A percentile compares a stretch with the other conserved stretches of the same genome.
Evolutionary conservation across 139 green algal genomes (phyloP).

Genomic region (Pedinophyceae sp.): DNA sequence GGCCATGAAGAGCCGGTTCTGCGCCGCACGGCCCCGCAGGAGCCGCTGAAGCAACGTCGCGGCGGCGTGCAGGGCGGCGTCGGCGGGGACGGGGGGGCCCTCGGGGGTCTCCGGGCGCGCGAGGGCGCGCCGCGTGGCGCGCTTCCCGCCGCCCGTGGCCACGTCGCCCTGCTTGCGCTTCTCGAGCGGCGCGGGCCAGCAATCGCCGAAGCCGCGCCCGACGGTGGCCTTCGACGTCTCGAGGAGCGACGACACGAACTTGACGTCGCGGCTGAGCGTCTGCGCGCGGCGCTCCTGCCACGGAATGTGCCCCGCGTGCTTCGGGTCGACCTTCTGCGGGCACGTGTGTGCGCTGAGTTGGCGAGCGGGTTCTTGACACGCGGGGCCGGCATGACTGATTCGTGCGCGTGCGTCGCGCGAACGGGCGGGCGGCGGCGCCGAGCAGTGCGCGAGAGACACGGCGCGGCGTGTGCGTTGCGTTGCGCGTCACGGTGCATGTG

Average conservation of each 20-base stretch:
- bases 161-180: background rate
- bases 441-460: too few relatives aligned
- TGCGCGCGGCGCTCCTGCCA: too few relatives aligned
- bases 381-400: too few relatives aligned
- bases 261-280: slow-evolving; percentile 31
- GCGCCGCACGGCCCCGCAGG: slow-evolving; percentile 52
- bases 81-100: slow-evolving; percentile 6
- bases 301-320: background rate
- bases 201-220: slow-evolving; percentile 30
- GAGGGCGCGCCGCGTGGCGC: slow-evolving; percentile 1
- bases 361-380: too few relatives aligned
- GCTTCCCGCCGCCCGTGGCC: slow-evolving; percentile 2
- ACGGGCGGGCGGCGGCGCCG: too few relatives aligned
- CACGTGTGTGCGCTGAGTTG: too few relatives aligned
- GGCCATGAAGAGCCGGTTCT: slow-evolving; percentile 55
- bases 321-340: background rate
- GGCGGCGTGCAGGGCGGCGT: slow-evolving; percentile 12
- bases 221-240: slow-evolving; percentile 24
- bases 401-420: too few relatives aligned
- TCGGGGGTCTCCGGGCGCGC: slow-evolving; percentile 21
- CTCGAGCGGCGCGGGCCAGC: slow-evolving; percentile 32
- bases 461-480: too few relatives aligned
- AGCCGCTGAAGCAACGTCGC: slow-evolving; percentile 54
- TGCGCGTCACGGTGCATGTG: too few relatives aligned
- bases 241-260: slow-evolving; percentile 35